Evolutionary conservation across 1,139 yeast species (phyloP).

Genomic region (Taiozyma onychis): DNA sequence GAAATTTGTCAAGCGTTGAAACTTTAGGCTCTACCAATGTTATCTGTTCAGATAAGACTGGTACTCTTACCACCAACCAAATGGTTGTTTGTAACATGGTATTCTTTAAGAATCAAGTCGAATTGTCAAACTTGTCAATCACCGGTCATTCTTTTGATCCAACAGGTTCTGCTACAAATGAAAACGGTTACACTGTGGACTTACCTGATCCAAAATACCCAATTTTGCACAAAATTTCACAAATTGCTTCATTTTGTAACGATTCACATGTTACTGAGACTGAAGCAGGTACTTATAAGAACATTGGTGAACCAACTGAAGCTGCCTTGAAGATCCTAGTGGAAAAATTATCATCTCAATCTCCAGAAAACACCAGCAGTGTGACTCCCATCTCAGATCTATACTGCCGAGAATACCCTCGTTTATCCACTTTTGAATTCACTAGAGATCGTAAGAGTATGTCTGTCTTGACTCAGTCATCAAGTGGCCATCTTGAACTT

Average conservation of each 20-base stretch:
- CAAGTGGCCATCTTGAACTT: slow-evolving; percentile 22
- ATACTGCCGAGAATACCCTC: slow-evolving; percentile 17
- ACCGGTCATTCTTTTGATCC: slow-evolving; percentile 27
- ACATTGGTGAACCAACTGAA: slow-evolving; percentile 77
- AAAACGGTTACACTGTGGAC: slow-evolving; percentile 22
- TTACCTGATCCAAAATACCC: slow-evolving; percentile 27
- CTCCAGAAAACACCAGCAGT: slow-evolving; percentile 13
- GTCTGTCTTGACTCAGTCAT: slow-evolving; percentile 37
- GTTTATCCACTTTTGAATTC: slow-evolving; percentile 28
- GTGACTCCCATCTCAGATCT: slow-evolving; percentile 22
- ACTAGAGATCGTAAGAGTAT: slow-evolving; percentile 45
- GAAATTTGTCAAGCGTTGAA: slow-evolving; percentile 73
- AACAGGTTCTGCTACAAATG: slow-evolving; percentile 32
- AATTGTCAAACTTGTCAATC: slow-evolving; percentile 12
- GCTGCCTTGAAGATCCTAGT: slow-evolving; percentile 69
- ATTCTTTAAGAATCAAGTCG: slow-evolving; percentile 14
- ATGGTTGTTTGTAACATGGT: slow-evolving; percentile 56
- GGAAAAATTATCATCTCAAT: slow-evolving; percentile 35
- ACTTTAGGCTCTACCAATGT: slow-evolving; percentile 80
- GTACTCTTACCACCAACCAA: slow-evolving; percentile 74
- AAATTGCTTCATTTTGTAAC: slow-evolving; percentile 30
- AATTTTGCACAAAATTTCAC: slow-evolving; percentile 25
- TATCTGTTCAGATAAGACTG: slow-evolving; percentile 80
- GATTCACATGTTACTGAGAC: slow-evolving; percentile 26
- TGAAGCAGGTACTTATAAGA: slow-evolving; percentile 18